Conservation (phyloP, 257 asterid genomes). For the Gardenia jasminoides region DNA sequence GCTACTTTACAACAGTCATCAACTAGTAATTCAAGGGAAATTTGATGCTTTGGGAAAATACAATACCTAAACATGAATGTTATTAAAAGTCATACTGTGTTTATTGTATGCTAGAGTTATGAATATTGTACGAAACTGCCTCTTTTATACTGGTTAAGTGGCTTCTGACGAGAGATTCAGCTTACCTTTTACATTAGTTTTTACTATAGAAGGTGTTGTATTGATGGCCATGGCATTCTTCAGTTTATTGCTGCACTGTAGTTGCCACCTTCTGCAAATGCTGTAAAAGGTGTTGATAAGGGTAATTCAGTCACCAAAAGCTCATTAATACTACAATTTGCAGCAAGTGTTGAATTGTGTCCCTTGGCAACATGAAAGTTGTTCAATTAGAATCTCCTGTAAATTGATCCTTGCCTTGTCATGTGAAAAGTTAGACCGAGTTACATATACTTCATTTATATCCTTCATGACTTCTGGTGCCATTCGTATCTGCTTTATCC, state of each 20-base stretch:
- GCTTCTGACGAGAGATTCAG: background rate
- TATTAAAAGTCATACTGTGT: background rate
- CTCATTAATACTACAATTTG: background rate
- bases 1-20: background rate
- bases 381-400: background rate
- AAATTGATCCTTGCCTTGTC: background rate
- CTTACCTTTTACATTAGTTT: background rate
- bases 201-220: background rate
- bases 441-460: background rate
- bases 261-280: background rate
- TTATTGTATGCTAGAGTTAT: background rate
- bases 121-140: background rate
- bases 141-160: background rate
- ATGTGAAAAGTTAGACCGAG: background rate
- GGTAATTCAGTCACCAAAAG: background rate
- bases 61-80: background rate
- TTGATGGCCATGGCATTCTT: background rate
- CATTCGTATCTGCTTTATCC: constrained; percentile 12
- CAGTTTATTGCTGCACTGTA: background rate
- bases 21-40: background rate
- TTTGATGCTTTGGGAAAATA: background rate
- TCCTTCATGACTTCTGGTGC: background rate
- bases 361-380: background rate
- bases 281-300: background rate
- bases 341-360: background rate